phyloP scores from a whole-genome alignment of 148 eudicot genomes.

The Dysphania ambrosioides region DNA sequence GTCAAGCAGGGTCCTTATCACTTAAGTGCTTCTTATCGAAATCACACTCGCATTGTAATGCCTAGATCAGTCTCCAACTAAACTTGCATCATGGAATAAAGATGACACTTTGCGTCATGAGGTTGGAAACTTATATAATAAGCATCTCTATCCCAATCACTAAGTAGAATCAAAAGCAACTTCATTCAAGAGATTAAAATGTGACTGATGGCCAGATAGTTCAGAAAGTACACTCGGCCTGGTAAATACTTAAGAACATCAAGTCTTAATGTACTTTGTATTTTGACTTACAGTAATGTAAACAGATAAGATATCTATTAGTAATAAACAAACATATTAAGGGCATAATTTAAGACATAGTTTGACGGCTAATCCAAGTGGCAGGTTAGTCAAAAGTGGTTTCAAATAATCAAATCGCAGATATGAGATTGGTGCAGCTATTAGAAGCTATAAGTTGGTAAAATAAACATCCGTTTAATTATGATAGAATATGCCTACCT shows the following conservation, averaged over 20 bases:
- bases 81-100: conserved; percentile 1
- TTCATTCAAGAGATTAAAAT: background rate
- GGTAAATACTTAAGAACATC: no score
- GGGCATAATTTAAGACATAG: background rate
- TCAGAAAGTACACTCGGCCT: no score
- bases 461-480: conserved; percentile 14
- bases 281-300: no score
- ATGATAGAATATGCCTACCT: conserved; percentile 16
- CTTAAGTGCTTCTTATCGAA: background rate
- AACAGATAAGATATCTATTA: no score
- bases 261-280: no score
- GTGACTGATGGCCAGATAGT: background rate
- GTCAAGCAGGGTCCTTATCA: conserved; percentile 9
- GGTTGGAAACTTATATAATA: background rate
- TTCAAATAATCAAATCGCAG: conserved; percentile 4
- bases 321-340: background rate
- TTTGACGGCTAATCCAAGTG: no score
- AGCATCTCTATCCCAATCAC: background rate
- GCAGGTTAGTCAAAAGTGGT: conserved; percentile 13
- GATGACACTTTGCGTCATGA: background rate
- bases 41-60: conserved; percentile 15
- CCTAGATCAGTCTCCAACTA: conserved; percentile 9
- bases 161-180: background rate
- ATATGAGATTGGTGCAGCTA: conserved; percentile 11
- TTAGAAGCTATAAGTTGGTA: conserved; percentile 9